Evolutionary conservation across 2,329 filamentous ascomycete species (phyloP), one percentile per base, ranked within the genome.

Genomic region (Davidsoniella neocaledoniae): DNA sequence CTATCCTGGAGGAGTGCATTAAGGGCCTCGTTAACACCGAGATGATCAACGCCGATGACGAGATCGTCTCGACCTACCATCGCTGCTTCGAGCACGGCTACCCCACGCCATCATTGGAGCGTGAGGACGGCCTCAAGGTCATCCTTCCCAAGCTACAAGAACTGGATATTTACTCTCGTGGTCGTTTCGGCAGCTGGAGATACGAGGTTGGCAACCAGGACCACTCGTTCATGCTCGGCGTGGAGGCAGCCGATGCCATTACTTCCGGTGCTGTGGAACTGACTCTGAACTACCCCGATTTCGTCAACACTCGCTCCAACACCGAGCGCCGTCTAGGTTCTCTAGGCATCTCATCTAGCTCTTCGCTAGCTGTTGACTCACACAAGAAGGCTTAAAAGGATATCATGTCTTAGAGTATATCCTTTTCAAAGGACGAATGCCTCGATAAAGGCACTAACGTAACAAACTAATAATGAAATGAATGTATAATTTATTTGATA

Each of bases 151-250:
- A 86, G 70, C 81, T 98, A 53, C 82, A 94, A 70, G 83, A 79
- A 55, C 79, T 86, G 73, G 90, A 81, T 63, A 98, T 98, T 68
- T 85, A 81, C 72, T 94, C 88, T 43, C 86, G 91, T 67, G 91
- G 91, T 59, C 88, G 91, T 56, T 98, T 98, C 68, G 91, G 91
- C 60, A 90, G 83, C 73, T 98, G 91, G 91, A 77, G 86, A 63
- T 98, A 98, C 72, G 91, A 98, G 69, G 85, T 79, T 57, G 87
- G 86, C 62, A 94, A 94, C 76, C 87, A 94, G 74, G 88, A 95
- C 68, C 88, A 95, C 75, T 90, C 83, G 23, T 95, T 95, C 68
- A 95, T 95, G 88, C 73, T 94, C 55, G 88, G 88, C 63, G 88
- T 94, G 17, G 88, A 95, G 70, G 88, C 88, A 45, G 87, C 79